Conservation (phyloP, 2,329 filamentous ascomycete species). For the Colletotrichum abscissum region DNA sequence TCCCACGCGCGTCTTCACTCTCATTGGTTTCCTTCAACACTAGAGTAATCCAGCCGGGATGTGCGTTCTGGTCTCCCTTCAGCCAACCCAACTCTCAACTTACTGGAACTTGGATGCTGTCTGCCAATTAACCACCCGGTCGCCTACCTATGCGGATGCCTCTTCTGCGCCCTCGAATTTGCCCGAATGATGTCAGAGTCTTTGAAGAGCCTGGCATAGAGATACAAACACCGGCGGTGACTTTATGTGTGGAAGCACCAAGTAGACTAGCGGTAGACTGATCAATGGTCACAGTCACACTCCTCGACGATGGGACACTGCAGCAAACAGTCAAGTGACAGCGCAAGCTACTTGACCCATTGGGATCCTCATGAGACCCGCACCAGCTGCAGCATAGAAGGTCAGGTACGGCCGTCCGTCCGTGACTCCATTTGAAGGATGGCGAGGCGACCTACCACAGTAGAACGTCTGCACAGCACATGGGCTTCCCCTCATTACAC, state of each 20-base stretch:
- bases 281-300: neutral
- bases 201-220: slow-evolving; percentile 1
- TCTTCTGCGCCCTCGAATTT: slow-evolving; percentile 2
- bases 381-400: slow-evolving; percentile 24
- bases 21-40: slow-evolving; percentile 3
- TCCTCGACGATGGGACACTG: neutral
- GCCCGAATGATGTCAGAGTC: slow-evolving; percentile 25
- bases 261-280: neutral
- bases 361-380: slow-evolving; percentile 24
- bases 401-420: slow-evolving; percentile 23
- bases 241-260: neutral
- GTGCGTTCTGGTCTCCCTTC: slow-evolving; percentile 7
- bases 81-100: neutral
- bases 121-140: neutral
- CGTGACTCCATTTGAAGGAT: slow-evolving; percentile 15
- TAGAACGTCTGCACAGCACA: neutral
- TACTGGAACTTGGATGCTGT: neutral
- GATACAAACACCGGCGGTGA: neutral
- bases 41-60: neutral
- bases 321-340: slow-evolving; percentile 28
- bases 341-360: slow-evolving; percentile 26
- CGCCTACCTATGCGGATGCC: too few species aligned
- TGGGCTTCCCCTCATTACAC: slow-evolving; percentile 3
- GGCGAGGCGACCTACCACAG: slow-evolving; percentile 7
- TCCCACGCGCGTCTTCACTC: slow-evolving; percentile 15